Evolutionary conservation across 371 early-diverging fungal species (phyloP).

Genomic region (Lichtheimia ornata): DNA sequence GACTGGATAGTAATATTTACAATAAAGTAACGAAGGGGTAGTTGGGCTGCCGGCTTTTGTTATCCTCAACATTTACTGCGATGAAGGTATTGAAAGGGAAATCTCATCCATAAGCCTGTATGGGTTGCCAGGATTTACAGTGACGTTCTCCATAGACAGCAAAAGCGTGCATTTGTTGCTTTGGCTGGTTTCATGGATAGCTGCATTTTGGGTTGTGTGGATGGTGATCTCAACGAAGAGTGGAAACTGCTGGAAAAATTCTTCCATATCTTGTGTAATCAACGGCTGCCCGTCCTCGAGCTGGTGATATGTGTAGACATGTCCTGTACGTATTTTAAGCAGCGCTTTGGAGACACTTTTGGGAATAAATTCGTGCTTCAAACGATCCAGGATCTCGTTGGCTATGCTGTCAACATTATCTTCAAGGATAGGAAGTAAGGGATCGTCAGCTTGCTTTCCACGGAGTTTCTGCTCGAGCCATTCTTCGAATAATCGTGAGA

Average conservation of each 20-base stretch:
- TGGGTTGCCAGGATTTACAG: conserved; percentile 26
- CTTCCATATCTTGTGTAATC: conserved; percentile 35
- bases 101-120: conserved; percentile 18
- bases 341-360: conserved; percentile 22
- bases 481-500: conserved; percentile 34
- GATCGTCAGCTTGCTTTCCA: conserved; percentile 14
- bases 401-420: conserved; percentile 31
- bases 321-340: conserved; percentile 32
- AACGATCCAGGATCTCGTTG: conserved; percentile 27
- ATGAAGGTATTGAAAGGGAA: neutral
- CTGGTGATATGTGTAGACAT: conserved; percentile 33
- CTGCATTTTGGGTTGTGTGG: neutral
- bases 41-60: neutral
- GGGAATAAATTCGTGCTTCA: conserved; percentile 16
- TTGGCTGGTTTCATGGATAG: neutral
- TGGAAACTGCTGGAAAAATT: conserved; percentile 40
- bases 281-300: conserved; percentile 31
- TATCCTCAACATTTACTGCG: neutral
- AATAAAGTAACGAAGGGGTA: neutral
- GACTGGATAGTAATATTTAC: neutral
- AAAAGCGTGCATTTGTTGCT: conserved; percentile 4
- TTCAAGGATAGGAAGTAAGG: conserved; percentile 28
- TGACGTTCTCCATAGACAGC: conserved; percentile 22
- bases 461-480: conserved; percentile 32
- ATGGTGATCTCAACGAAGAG: conserved; percentile 34